Percentiles rank a stretch among this genome's conserved stretches.
These are phyloP conservation scores for Fomitopsis pulvina DNA, from an alignment of 768 basidiomycete species.

Conservation along the genomic window DNA sequence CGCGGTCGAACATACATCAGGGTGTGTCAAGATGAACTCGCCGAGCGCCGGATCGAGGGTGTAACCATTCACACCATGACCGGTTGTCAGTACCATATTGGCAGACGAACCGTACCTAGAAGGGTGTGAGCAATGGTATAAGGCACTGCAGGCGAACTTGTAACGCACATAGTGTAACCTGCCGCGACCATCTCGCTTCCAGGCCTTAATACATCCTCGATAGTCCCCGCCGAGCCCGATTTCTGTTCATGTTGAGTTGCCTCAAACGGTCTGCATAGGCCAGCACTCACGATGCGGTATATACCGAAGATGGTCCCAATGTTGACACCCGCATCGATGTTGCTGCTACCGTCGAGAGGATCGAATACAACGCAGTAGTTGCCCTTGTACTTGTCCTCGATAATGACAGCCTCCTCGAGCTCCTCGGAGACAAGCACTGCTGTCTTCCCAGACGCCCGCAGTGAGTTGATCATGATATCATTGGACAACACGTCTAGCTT, in stretches of 20 bases:
- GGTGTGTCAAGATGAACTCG: constrained; percentile 98
- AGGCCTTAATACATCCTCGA: constrained; percentile 87
- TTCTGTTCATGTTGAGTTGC: constrained; percentile 36
- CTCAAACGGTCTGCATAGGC: background rate
- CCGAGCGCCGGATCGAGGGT: constrained; percentile 93
- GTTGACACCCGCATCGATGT: constrained; percentile 98
- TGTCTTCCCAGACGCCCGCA: constrained; percentile 93
- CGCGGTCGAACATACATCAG: constrained; percentile 50
- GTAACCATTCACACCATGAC: constrained; percentile 95
- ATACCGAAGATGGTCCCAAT: constrained; percentile 98
- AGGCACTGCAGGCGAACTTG: constrained; percentile 1
- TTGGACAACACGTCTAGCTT: constrained; percentile 97
- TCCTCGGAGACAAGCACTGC: constrained; percentile 97
- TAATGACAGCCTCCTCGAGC: constrained; percentile 86
- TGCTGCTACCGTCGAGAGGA: constrained; percentile 92
- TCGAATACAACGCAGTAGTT: constrained; percentile 98
- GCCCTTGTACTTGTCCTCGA: constrained; percentile 74
- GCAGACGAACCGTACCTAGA: constrained; percentile 88
- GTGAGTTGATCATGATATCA: constrained; percentile 98
- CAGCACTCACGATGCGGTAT: constrained; percentile 72
- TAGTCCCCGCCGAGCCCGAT: constrained; percentile 68
- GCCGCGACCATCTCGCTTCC: constrained; percentile 97
- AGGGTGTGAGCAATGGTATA: background rate
- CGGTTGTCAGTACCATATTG: constrained; percentile 93
- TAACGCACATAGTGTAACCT: constrained; percentile 86